Evolutionary conservation across 805 yeast genomes (phyloP).

Genomic region (Hanseniaspora occidentalis): DNA sequence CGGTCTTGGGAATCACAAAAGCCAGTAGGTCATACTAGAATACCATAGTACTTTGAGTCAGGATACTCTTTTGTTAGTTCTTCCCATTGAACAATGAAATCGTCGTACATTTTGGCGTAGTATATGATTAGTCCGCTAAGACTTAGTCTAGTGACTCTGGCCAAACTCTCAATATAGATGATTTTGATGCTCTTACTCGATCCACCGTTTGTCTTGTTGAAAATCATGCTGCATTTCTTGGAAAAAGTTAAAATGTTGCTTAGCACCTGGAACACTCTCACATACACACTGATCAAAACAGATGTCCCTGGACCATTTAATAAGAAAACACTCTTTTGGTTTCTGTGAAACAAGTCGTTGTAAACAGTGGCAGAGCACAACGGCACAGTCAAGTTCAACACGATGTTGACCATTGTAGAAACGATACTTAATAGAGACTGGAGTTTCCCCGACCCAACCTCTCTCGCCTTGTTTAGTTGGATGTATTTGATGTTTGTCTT

Average conservation of each 20-base stretch:
- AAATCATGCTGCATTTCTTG: constrained; percentile 70
- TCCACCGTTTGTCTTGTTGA: constrained; percentile 31
- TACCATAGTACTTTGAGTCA: constrained; percentile 65
- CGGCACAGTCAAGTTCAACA: not conserved
- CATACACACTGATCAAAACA: constrained; percentile 20
- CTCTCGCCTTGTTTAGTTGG: constrained; percentile 22
- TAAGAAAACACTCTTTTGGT: not conserved
- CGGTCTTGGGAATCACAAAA: not conserved
- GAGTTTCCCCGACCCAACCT: constrained; percentile 26
- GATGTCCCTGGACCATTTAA: constrained; percentile 29
- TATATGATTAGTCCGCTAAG: constrained; percentile 61
- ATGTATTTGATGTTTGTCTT: constrained; percentile 11
- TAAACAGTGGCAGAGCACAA: not conserved
- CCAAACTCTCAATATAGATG: constrained; percentile 75
- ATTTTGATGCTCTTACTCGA: constrained; percentile 31
- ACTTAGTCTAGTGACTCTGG: constrained; percentile 66
- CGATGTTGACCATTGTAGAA: constrained; percentile 16
- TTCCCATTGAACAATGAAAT: constrained; percentile 88
- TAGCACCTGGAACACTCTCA: constrained; percentile 16
- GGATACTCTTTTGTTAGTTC: constrained; percentile 37
- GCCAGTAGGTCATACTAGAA: constrained; percentile 38
- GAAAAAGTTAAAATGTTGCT: constrained; percentile 22
- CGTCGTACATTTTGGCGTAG: constrained; percentile 46
- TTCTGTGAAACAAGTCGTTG: too few relatives aligned
- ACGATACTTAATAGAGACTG: constrained; percentile 24